Evolutionary conservation across 2,329 filamentous ascomycete genomes (phyloP).

Genomic region (Fusarium clavum): DNA sequence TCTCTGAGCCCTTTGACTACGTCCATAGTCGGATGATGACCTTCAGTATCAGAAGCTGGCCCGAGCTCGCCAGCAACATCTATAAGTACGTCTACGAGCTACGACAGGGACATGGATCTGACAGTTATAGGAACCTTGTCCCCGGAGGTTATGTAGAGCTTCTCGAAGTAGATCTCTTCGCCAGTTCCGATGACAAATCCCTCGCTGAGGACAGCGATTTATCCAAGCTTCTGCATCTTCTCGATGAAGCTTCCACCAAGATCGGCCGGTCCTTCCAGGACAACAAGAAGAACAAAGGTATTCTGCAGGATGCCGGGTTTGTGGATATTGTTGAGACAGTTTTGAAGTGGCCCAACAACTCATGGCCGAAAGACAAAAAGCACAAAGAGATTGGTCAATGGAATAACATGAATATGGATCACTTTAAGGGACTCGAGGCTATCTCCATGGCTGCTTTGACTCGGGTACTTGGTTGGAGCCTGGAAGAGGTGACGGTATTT

Average conservation of each 20-base stretch:
- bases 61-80: slow-evolving; percentile 6
- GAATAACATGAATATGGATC: slow-evolving; percentile 27
- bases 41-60: slow-evolving; percentile 35
- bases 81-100: neutral
- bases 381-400: slow-evolving; percentile 35
- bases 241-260: slow-evolving; percentile 21
- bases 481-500: slow-evolving; percentile 22
- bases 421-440: slow-evolving; percentile 27
- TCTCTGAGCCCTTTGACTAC: slow-evolving; percentile 35
- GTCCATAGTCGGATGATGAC: slow-evolving; percentile 41
- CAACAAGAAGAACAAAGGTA: slow-evolving; percentile 27
- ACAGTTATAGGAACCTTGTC: slow-evolving; percentile 13
- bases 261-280: slow-evolving; percentile 34
- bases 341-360: slow-evolving; percentile 39
- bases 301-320: slow-evolving; percentile 23
- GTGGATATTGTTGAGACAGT: slow-evolving; percentile 25
- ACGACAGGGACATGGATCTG: accelerated
- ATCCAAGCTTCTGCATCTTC: slow-evolving; percentile 3
- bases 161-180: slow-evolving; percentile 31
- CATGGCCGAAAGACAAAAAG: slow-evolving; percentile 28
- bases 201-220: slow-evolving; percentile 17
- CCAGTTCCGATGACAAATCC: slow-evolving; percentile 27
- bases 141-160: slow-evolving; percentile 31
- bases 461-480: slow-evolving; percentile 19
- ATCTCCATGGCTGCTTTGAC: slow-evolving; percentile 28